These are phyloP conservation scores for Saturnispora sanitii DNA, from an alignment of 805 yeast species.

Conservation along the genomic window DNA sequence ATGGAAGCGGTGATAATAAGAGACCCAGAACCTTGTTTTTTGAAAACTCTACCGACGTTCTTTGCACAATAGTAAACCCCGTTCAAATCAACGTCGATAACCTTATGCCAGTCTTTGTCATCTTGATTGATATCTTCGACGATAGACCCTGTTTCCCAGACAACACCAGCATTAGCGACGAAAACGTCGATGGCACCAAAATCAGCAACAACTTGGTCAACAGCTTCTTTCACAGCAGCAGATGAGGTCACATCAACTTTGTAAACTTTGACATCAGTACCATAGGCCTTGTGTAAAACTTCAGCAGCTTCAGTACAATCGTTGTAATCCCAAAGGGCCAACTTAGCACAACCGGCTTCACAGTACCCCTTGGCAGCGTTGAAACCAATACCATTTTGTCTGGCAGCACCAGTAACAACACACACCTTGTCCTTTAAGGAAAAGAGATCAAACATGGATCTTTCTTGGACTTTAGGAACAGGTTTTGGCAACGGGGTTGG, in stretches of 20 bases:
- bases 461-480: slow-evolving; percentile 18
- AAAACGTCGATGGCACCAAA: slow-evolving; percentile 32
- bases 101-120: slow-evolving; percentile 44
- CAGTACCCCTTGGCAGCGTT: slow-evolving; percentile 44
- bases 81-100: slow-evolving; percentile 66
- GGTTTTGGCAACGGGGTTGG: slow-evolving; percentile 23
- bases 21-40: slow-evolving; percentile 66
- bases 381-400: slow-evolving; percentile 42
- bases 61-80: slow-evolving; percentile 78
- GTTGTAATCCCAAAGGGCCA: slow-evolving; percentile 27
- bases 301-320: slow-evolving; percentile 12
- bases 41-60: slow-evolving; percentile 62
- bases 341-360: slow-evolving; percentile 38
- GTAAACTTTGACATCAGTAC: slow-evolving; percentile 14
- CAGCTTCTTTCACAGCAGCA: slow-evolving; percentile 24
- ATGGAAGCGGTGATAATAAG: slow-evolving; percentile 80
- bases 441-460: slow-evolving; percentile 20
- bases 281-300: slow-evolving; percentile 10
- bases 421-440: slow-evolving; percentile 34
- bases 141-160: slow-evolving; percentile 63
- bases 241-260: slow-evolving; percentile 27
- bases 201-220: slow-evolving; percentile 24
- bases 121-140: slow-evolving; percentile 30
- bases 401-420: slow-evolving; percentile 43
- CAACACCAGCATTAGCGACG: slow-evolving; percentile 48